Base-by-base conservation (phyloP, 2,329 filamentous ascomycete species). In the Monilinia fructicola region DNA sequence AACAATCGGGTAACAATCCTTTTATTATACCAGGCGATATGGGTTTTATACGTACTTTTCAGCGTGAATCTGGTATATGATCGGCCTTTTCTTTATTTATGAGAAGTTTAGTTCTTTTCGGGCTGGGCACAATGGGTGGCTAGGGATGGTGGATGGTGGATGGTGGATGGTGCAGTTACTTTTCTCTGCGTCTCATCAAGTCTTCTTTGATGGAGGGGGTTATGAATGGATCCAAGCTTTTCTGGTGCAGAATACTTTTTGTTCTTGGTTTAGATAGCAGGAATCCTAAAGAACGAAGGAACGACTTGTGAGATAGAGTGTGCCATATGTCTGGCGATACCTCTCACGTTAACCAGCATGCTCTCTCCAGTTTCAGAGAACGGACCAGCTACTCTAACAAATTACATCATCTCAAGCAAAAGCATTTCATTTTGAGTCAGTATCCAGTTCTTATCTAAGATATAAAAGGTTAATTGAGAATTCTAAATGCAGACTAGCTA, bases 1-100 rank as follows among this genome's bases (percentile, higher is more conserved):
- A 16, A 7, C n/a, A 50, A 14, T 61, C n/a, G 5, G 38, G 4
- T 38, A 12, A 38, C 4, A 61, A 61, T 21, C 44, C 58, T 21
- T 61, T 61, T 14, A 10, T 61, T 23, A 61, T 61, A n/a, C 28
- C 9, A 38, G 44, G 38, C 35, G 28, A 40, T 21, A 50, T 61
- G 58, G 44, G 58, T 1, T 61, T 61, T 26, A 14, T 61, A 21
- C 58, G 58, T 50, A 61, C 58, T 14, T 61, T 61, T 38, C 21
- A 52, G 21, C 44, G 44, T 4, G 14, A 50, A 38, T 50, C 44
- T 38, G 28, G 44, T 38, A 7, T 1, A 21, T 61, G 48, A 6
- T 28, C 1, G 14, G 11, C 12, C 26, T 40, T 23, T 26, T 21
- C 9, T 44, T 23, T 9, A 6, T 60, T 9, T 21, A 16, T n/a